Evolutionary conservation across 169 alveolate genomes (phyloP), one percentile per base, ranked within the genome.

Genomic region (Eimeria sp.): DNA sequence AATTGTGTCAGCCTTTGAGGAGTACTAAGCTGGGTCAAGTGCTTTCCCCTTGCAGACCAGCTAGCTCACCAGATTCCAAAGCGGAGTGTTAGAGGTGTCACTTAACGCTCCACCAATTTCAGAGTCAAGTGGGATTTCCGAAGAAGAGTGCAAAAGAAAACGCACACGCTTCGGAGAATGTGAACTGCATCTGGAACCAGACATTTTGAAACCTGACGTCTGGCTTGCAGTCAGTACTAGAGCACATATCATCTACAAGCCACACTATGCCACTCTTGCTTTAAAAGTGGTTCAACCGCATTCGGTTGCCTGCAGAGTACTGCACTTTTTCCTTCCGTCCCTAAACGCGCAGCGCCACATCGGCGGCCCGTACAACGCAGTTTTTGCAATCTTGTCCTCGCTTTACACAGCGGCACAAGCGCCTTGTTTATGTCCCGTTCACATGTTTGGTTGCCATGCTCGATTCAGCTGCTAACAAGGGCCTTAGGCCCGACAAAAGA

Each of bases 1-100:
- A 46, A 33, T 23, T 27, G 60, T 58, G 58, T 37, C 91, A 14
- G 76, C 91, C 13, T 85, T 85, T 54, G 91, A 85, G 62, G 91
- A 85, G 20, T 85, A 62, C 62, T 85, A 49, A 62, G n/a, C 30
- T 30, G 89, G 25, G 85, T 76, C 33, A 18, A 1, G 30, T 76
- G 20, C 6, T 14, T 13, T 18, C 58, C 66, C 87, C 66, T 23
- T 77, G 37, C 20, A 8, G 85, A 74, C 37, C 85, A 18, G 58
- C 85, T 77, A 46, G 66, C 64, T 77, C 46, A 49, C 66, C 58
- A 77, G 2, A 6, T 27, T 77, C 8, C 58, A n/a, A 52, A 43
- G 87, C 66, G 87, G 46, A 25, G 66, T 66, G 20, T 9, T 77
- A 13, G 23, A 18, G 23, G 37, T 6, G 87, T 23, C 80, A 37